A percentile compares a stretch with the other conserved stretches of the same genome.
These are phyloP conservation scores for Camelina hispida DNA, from an alignment of 345 rosid species.

Conservation along the genomic window DNA sequence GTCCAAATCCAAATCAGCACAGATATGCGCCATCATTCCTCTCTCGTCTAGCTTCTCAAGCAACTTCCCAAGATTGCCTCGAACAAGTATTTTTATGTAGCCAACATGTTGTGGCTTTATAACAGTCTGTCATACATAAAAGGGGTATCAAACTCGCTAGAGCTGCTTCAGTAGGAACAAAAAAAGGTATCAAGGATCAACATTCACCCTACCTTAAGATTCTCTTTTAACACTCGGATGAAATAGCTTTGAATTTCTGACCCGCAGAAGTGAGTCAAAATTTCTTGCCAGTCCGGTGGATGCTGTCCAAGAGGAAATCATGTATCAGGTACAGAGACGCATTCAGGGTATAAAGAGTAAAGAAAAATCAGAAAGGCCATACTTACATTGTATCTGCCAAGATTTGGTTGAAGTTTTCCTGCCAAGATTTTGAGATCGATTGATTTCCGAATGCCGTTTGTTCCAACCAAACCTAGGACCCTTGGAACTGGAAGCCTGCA, in stretches of 20 bases:
- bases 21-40: slow-evolving; percentile 62
- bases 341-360: too few relatives aligned
- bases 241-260: not conserved
- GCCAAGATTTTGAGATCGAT: too few relatives aligned
- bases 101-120: slow-evolving; percentile 90
- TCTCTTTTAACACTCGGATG: not conserved
- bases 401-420: too few relatives aligned
- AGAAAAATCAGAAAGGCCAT: too few relatives aligned
- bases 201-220: not conserved
- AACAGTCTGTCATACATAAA: slow-evolving; percentile 55
- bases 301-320: not conserved
- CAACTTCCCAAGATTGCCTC: slow-evolving; percentile 78
- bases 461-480: too few relatives aligned
- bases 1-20: slow-evolving; percentile 71
- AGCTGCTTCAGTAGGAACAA: not conserved
- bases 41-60: slow-evolving; percentile 84
- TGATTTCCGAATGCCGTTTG: too few relatives aligned
- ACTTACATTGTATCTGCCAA: too few relatives aligned
- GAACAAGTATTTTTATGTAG: slow-evolving; percentile 79
- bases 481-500: too few relatives aligned
- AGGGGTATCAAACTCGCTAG: not conserved
- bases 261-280: not conserved
- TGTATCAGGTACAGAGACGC: too few relatives aligned
- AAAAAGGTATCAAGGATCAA: not conserved
- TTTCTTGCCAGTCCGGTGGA: not conserved